Conservation (phyloP, 495 filamentous ascomycete species). For the Xylaria castorea region DNA sequence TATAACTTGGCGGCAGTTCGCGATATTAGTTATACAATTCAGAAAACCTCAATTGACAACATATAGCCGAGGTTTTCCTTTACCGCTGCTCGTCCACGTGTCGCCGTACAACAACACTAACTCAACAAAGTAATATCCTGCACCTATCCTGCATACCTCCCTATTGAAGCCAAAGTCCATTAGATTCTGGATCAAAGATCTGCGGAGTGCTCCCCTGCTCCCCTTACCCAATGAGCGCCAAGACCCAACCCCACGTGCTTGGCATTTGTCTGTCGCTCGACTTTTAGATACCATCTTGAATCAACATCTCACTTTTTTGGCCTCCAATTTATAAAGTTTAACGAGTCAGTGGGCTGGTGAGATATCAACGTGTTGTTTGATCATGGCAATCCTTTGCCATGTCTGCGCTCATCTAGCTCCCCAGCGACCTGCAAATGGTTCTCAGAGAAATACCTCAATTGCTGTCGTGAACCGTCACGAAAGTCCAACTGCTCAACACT, state of each 20-base stretch:
- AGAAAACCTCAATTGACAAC: not conserved
- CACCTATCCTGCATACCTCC: not conserved
- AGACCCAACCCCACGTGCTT: constrained; percentile 15
- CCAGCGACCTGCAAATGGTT: too few species aligned
- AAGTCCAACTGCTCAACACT: too few species aligned
- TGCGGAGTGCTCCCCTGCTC: not conserved
- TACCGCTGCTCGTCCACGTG: constrained; percentile 3
- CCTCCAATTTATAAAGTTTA: too few species aligned
- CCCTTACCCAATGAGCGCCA: constrained; percentile 4
- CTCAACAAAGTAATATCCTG: not conserved
- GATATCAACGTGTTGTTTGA: too few species aligned
- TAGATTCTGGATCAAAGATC: not conserved
- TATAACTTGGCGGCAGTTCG: not conserved
- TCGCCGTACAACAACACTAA: too few species aligned
- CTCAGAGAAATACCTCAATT: too few species aligned
- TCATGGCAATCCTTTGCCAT: too few species aligned
- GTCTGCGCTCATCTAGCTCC: too few species aligned
- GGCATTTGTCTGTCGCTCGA: not conserved
- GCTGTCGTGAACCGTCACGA: too few species aligned
- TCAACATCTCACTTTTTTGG: not conserved
- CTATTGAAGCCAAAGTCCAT: not conserved
- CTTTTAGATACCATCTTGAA: not conserved
- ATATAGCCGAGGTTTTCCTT: not conserved
- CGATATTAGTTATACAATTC: not conserved
- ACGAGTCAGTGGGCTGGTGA: too few species aligned